Percentiles rank a stretch among this genome's conserved stretches.
phyloP scores from a whole-genome alignment of 192 early-diverging fungal genomes.

The Backusella mclennaniae region DNA sequence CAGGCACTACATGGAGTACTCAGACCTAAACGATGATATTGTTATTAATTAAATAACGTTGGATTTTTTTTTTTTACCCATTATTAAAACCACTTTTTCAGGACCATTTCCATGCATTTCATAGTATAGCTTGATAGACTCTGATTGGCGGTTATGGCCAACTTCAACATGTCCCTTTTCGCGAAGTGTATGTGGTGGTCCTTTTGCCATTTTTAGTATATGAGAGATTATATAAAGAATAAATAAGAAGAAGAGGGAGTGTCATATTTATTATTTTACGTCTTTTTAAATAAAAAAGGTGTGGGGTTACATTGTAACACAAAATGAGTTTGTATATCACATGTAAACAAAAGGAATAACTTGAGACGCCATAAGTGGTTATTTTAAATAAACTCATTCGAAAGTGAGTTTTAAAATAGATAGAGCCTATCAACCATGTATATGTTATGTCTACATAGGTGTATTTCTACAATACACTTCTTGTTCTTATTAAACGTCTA shows the following conservation, averaged over 20 bases:
- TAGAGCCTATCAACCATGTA: no score
- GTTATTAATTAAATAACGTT: background rate
- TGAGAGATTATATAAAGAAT: background rate
- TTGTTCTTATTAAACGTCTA: no score
- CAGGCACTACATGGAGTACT: slow-evolving; percentile 36
- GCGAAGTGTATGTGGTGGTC: background rate
- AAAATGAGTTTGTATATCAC: background rate
- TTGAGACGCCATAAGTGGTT: background rate
- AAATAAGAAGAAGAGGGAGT: background rate
- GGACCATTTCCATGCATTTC: slow-evolving; percentile 74
- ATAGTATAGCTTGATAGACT: slow-evolving; percentile 70
- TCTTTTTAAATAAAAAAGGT: background rate
- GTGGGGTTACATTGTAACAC: background rate
- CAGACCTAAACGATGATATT: slow-evolving; percentile 9
- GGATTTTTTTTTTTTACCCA: slow-evolving; percentile 47
- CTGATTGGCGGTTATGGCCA: slow-evolving; percentile 28
- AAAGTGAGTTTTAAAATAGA: background rate
- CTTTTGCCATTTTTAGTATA: background rate
- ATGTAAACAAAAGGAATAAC: background rate
- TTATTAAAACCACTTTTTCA: slow-evolving; percentile 68
- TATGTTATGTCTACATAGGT: no score
- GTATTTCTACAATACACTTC: no score
- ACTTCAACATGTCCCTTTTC: slow-evolving; percentile 46
- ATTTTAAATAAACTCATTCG: background rate
- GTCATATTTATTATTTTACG: background rate